Base-by-base conservation (phyloP, 352 stramenopile species). In the Phytophthora litchii region DNA sequence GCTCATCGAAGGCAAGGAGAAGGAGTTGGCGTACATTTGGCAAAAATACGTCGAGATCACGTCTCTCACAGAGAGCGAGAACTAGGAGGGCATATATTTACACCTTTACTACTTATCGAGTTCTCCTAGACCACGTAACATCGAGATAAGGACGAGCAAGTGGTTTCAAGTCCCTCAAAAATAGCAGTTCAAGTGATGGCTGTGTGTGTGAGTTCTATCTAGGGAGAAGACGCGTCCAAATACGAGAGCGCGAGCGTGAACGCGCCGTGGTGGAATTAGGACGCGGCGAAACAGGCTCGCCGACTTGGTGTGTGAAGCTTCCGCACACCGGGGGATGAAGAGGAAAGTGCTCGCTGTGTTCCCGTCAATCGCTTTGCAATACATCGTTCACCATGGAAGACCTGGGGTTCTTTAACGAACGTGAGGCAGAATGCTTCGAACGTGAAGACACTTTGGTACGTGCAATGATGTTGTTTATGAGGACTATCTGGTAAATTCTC, bases 401-500 rank as follows among this genome's bases (percentile, higher is more conserved):
- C 14, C 72, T 91, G 5, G 66, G 70, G 40, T 92, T 91, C 58
- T 92, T 92, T 72, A 90, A 89, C 52, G 84, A 94, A 58, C 80
- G 83, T 11, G 84, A 94, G 37, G 84, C 84, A 1, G 84, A 94
- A 70, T 94, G 80, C 59, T 92, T 94, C 51, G 84, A 92, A 55
- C 79, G 80, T 29, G 83, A 94, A 64, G 84, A 89, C 65, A 84
- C 77, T 12, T 45, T 92, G 70, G 80, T 94, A 70, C n/a, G 66
- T 27, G 23, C 23, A 27, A 27, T 27, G 3, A 5, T 5, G 23
- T 27, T 27, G 23, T 27, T 27, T 3, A 27, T 27, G 23, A 27
- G 23, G 5, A 27, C 23, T 27, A 27, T 27, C 23, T 5, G 23
- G 3, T 27, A 27, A 27, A 7, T 34, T 34, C 7, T 34, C 10